Evolutionary conservation across 1,139 yeast species (phyloP), one percentile per base, ranked within the genome.

Genomic region (Debaryomycetaceae sp.): DNA sequence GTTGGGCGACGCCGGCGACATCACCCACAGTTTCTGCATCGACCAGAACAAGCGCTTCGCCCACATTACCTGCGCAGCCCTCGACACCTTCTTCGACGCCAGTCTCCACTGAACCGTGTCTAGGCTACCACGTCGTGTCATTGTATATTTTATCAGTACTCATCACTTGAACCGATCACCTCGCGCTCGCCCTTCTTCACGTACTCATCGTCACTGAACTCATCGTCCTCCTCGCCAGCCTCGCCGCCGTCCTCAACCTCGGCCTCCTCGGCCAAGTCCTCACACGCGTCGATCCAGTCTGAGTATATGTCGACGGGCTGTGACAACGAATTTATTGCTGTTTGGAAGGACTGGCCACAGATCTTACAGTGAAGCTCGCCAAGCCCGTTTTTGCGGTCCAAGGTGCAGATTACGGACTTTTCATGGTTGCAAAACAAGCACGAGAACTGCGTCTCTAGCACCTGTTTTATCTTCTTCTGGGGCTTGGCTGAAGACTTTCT

Each of bases 271-370:
- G 93, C 94, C 38, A 91, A 93, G 32, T 93, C 96, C 49, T 91
- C 98, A 53, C 96, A 91, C 1, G 97, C 98, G 63, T 91, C 98
- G 36, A 88, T 88, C 98, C 98, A 91, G 53, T 89, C 98, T 31
- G 95, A 83, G 53, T 91, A 91, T 16, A 91, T 85, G 56, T 91
- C 98, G 25, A 91, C 89, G 0, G 98, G 96, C 39, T 82, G 89
- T 1, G 88, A 77, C 34, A 83, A 65, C 28, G 83, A 77, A 54
- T 86, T 86, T 45, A 89, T 86, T 29, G 91, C 76, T 3, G 95
- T 78, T 54, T 89, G 97, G 64, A 91, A 93, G 29, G 78, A 75
- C 52, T 91, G 97, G 1, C 97, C 97, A 54, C 98, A 91, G 18
- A 89, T 83, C 54, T 91, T 91, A 56, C 98, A 91, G 40, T 77